Evolutionary conservation across 257 asterid genomes (phyloP).

Genomic region (Lycium barbarum): DNA sequence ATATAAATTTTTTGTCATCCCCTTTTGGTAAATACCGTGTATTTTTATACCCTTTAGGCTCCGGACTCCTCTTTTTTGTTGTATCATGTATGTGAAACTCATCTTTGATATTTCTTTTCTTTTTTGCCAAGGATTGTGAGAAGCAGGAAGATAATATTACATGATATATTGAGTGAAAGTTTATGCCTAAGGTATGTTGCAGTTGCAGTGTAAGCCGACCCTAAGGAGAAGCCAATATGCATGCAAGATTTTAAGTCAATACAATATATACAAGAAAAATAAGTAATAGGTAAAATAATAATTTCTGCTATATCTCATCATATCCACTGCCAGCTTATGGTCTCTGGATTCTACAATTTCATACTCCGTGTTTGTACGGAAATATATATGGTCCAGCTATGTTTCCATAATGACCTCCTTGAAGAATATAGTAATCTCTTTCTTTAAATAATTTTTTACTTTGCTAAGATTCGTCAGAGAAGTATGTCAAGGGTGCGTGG

Average conservation of each 20-base stretch:
- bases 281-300: background rate
- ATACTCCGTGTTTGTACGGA: background rate
- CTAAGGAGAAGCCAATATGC: background rate
- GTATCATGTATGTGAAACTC: background rate
- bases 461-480: no score
- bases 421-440: no score
- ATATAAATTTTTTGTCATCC: no score
- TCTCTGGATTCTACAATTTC: slow-evolving; percentile 4
- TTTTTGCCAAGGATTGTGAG: background rate
- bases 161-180: background rate
- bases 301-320: background rate
- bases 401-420: no score
- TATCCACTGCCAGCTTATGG: background rate
- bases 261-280: background rate
- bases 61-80: no score
- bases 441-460: no score
- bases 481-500: no score
- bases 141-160: background rate
- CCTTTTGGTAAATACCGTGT: no score
- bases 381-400: background rate
- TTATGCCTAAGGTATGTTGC: background rate
- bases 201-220: background rate
- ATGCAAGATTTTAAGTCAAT: slow-evolving; percentile 14
- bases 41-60: no score
- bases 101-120: background rate